A percentile compares a stretch with the other conserved stretches of the same genome.
Evolutionary conservation across 352 stramenopile species (phyloP).

Genomic region (Phytopythium chamaehyphon): DNA sequence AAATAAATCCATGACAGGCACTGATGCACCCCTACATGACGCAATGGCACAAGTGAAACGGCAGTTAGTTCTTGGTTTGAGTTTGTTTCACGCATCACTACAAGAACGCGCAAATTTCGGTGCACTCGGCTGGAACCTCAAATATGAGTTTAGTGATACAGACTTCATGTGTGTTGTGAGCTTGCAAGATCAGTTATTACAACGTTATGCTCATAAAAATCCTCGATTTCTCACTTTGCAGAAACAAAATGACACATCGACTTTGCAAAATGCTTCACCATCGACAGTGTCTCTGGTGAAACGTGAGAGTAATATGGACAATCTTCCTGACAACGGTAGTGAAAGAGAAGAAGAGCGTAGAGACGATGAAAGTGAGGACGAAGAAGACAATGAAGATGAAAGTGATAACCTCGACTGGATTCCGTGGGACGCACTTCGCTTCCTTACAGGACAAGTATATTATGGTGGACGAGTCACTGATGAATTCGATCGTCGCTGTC

Average conservation of each 20-base stretch:
- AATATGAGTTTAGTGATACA: conserved; percentile 75
- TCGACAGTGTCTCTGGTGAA: conserved; percentile 1
- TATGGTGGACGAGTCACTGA: conserved; percentile 81
- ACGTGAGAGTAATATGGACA: not conserved
- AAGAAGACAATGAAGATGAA: not conserved
- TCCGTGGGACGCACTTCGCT: conserved; percentile 78
- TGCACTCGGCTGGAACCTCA: conserved; percentile 70
- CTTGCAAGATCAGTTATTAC: conserved; percentile 47
- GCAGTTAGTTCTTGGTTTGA: conserved; percentile 66
- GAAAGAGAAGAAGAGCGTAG: conserved; percentile 1
- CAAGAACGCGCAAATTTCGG: conserved; percentile 78
- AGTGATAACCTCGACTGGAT: conserved; percentile 11
- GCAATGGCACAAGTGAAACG: conserved; percentile 28
- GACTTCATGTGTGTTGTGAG: conserved; percentile 72
- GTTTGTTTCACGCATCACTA: conserved; percentile 76
- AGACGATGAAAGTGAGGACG: not conserved
- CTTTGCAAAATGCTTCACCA: not conserved
- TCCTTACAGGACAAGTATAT: conserved; percentile 77
- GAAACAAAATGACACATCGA: not conserved
- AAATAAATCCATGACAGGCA: not conserved
- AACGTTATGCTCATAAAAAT: conserved; percentile 5
- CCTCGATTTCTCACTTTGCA: not conserved
- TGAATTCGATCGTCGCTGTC: conserved; percentile 70
- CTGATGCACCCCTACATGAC: not conserved
- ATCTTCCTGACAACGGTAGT: not conserved